A percentile compares a stretch with the other conserved stretches of the same genome.
Conservation (phyloP, 768 basidiomycete species). For the Russula sp. region DNA sequence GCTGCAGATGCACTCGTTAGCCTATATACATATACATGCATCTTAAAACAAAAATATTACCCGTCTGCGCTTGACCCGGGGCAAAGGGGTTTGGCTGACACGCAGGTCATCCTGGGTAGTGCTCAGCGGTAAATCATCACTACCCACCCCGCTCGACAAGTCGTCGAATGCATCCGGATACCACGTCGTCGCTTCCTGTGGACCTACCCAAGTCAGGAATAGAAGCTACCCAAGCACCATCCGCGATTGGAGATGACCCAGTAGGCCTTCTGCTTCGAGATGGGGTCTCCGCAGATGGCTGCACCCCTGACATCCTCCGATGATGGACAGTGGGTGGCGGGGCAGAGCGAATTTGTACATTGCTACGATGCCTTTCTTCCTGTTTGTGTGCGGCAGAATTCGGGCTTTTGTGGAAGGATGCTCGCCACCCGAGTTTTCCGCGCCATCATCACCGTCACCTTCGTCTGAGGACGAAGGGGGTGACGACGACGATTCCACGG, state of each 20-base stretch:
- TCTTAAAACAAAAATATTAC: neutral
- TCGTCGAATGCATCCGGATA: slow-evolving; percentile 13
- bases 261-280: neutral
- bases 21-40: neutral
- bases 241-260: neutral
- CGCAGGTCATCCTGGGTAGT: neutral
- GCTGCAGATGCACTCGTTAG: slow-evolving; percentile 8
- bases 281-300: neutral
- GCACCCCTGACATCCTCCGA: no score
- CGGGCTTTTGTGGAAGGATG: neutral
- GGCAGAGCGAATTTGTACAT: neutral
- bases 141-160: neutral
- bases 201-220: neutral
- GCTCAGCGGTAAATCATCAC: neutral
- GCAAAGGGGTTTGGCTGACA: neutral
- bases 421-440: neutral
- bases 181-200: neutral
- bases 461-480: slow-evolving; percentile 3
- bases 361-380: slow-evolving; percentile 4
- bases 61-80: slow-evolving; percentile 8
- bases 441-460: neutral
- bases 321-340: neutral
- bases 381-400: neutral
- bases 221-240: neutral
- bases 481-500: no score